phyloP scores from a whole-genome alignment of 495 filamentous ascomycete species.

The Talaromyces liani region DNA sequence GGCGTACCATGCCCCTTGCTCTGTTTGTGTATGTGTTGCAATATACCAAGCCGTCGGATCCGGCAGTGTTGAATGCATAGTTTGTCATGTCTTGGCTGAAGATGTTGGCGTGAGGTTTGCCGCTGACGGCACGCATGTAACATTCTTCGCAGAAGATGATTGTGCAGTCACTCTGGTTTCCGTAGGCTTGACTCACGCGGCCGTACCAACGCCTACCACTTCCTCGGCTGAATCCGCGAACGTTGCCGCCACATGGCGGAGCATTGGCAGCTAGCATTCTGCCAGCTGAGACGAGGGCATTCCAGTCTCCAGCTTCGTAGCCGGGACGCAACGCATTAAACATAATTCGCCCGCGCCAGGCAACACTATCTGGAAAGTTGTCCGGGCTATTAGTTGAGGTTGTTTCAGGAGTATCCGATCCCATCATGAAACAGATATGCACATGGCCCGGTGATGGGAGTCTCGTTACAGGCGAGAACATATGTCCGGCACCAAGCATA shows the following conservation, averaged over 20 bases:
- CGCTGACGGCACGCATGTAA: not conserved
- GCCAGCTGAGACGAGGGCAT: not conserved
- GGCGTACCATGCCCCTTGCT: not conserved
- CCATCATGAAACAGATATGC: not conserved
- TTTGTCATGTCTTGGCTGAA: not conserved
- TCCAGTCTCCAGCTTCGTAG: not conserved
- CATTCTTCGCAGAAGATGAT: not conserved
- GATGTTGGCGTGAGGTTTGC: not conserved
- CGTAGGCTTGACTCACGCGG: not conserved
- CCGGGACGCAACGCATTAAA: not conserved
- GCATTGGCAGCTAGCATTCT: not conserved
- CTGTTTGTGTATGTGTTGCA: not conserved
- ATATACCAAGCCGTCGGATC: not conserved
- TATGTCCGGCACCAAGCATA: not conserved
- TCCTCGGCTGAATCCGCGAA: not conserved
- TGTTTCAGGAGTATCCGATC: not conserved
- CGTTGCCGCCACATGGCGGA: not conserved
- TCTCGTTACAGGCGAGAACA: not conserved
- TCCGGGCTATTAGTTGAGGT: not conserved
- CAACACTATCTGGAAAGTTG: not conserved
- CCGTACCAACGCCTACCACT: not conserved
- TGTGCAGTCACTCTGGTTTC: not conserved
- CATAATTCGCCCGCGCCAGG: not conserved
- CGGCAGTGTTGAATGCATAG: not conserved
- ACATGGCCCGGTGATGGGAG: not conserved